phyloP scores from a whole-genome alignment of 805 yeast genomes.

The Spathaspora hagerdaliae region DNA sequence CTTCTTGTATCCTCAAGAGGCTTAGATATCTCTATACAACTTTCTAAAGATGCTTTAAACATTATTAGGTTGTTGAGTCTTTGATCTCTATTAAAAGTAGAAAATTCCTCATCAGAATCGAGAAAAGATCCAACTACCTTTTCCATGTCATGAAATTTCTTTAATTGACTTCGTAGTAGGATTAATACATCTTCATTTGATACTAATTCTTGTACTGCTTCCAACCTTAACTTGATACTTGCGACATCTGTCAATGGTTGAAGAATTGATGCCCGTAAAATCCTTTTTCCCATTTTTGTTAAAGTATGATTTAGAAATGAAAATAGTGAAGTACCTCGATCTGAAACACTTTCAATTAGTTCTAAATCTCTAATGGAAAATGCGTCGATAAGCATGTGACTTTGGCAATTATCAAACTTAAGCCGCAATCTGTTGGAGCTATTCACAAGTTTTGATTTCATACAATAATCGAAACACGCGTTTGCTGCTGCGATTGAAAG shows the following conservation, averaged over 20 bases:
- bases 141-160: slow-evolving; percentile 6
- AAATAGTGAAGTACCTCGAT: slow-evolving; percentile 26
- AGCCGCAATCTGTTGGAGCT: slow-evolving; percentile 22
- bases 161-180: slow-evolving; percentile 6
- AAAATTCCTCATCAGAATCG: not conserved
- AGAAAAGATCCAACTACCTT: slow-evolving; percentile 32
- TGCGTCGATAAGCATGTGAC: slow-evolving; percentile 41
- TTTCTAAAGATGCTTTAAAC: slow-evolving; percentile 30
- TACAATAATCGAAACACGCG: slow-evolving; percentile 6
- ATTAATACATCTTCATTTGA: slow-evolving; percentile 8
- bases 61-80: slow-evolving; percentile 38
- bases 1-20: not conserved
- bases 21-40: not conserved
- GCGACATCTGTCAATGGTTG: slow-evolving; percentile 43
- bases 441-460: not conserved
- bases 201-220: slow-evolving; percentile 34
- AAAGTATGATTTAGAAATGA: slow-evolving; percentile 33
- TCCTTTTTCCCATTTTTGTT: slow-evolving; percentile 46
- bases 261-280: slow-evolving; percentile 38
- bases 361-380: slow-evolving; percentile 36
- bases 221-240: slow-evolving; percentile 31
- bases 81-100: slow-evolving; percentile 20
- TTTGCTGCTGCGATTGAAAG: slow-evolving; percentile 5
- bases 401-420: slow-evolving; percentile 33
- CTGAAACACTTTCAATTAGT: slow-evolving; percentile 28